Evolutionary conservation across 192 early-diverging fungal species (phyloP).

Genomic region (Gryganskiella cystojenkinii): DNA sequence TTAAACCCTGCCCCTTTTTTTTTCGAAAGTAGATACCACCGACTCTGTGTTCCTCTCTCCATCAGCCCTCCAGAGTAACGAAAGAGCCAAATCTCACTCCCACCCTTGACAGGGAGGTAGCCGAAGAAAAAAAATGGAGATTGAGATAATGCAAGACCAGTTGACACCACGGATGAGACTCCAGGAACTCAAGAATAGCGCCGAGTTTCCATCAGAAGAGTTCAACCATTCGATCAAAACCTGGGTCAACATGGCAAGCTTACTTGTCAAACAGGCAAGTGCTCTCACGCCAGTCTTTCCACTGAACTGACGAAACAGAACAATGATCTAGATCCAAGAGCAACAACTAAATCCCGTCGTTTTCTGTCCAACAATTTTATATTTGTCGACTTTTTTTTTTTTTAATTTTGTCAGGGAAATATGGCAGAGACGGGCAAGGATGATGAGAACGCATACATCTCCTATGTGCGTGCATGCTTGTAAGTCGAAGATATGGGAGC

Average conservation of each 20-base stretch:
- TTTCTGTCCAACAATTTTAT: neutral
- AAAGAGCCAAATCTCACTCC: neutral
- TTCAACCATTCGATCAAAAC: conserved; percentile 47
- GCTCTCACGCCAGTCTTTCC: too few relatives aligned
- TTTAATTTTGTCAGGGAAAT: conserved; percentile 16
- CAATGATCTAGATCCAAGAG: too few relatives aligned
- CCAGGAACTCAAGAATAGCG: conserved; percentile 25
- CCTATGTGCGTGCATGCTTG: conserved; percentile 45
- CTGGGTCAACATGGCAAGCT: conserved; percentile 51
- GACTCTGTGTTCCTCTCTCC: too few relatives aligned
- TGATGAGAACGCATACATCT: conserved; percentile 48
- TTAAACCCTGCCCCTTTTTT: too few relatives aligned
- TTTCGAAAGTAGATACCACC: too few relatives aligned
- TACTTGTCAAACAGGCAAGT: conserved; percentile 45
- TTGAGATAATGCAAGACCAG: neutral
- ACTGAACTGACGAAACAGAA: too few relatives aligned
- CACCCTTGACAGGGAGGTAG: neutral
- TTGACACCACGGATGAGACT: conserved; percentile 19
- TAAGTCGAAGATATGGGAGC: conserved; percentile 22
- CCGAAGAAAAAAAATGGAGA: neutral
- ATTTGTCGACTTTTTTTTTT: neutral
- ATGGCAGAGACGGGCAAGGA: conserved; percentile 38
- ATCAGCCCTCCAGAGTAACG: too few relatives aligned
- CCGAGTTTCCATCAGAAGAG: conserved; percentile 35
- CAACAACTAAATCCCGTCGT: too few relatives aligned